Evolutionary conservation across 805 yeast species (phyloP), one percentile per base, ranked within the genome.

Genomic region (Saturnispora mendoncae): DNA sequence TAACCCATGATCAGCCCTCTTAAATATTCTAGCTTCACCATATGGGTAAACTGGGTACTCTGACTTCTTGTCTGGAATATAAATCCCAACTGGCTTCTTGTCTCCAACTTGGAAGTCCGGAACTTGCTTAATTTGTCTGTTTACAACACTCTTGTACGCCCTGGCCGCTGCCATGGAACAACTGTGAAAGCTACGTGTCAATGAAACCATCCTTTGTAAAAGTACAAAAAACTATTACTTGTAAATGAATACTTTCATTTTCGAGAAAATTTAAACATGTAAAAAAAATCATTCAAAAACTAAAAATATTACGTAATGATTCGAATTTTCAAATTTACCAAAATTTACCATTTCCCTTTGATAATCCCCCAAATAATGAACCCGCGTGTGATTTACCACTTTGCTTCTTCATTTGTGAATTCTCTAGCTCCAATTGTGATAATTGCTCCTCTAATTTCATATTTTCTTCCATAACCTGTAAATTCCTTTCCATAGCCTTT

Each of bases 1-100:
- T 32, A 92, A 69, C 4, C 97, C 98, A 39, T 80, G 66, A 59
- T 90, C 85, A 51, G 88, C 78, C 62, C 87, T 82, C 58, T 87
- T 87, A 67, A 78, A 90, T 46, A 76, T 71, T 40, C 67, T 64
- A 3, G 96, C 72, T 45, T 83, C 87, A 21, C 90, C 90, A 61
- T 80, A 90, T 39, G 84, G 80, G 57, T 83, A 83, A 8, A 69
- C 78, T 9, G 92, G 92, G 49, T 67, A 68, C 36, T 66, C 51
- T 17, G 66, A 58, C 23, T 57, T 61, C 44, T 63, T 58, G 31
- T 58, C 58, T 23, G 83, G 80, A 36, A 75, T 58, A 45, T 55
- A 53, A 6, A 60, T 40, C 13, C 52, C 48, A 28, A 50, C 34
- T 33, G 80, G 78, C 51, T 62, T 69, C 4, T 62, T 56, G 49